Conservation (phyloP, 192 early-diverging fungal genomes). For the Diversispora epigaea region DNA sequence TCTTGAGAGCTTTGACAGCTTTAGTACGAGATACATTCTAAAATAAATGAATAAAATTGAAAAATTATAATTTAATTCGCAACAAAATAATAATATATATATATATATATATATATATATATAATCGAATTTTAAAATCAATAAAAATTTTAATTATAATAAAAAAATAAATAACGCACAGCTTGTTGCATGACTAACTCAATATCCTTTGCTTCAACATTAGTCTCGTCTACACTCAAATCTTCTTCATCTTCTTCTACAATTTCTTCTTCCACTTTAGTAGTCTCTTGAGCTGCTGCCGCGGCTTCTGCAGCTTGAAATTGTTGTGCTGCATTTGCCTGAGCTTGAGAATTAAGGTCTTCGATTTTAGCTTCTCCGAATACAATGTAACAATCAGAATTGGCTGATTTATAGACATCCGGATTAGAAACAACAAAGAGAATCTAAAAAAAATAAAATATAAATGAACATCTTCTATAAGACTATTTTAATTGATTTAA, state of each 20-base stretch:
- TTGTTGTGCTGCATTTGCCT: slow-evolving; percentile 62
- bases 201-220: slow-evolving; percentile 88
- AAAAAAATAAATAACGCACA: slow-evolving; percentile 18
- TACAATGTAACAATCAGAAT: slow-evolving; percentile 92
- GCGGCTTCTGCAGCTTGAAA: slow-evolving; percentile 43
- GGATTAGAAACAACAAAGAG: slow-evolving; percentile 87
- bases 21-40: slow-evolving; percentile 73
- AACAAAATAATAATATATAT: neutral
- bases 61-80: neutral
- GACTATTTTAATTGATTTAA: no score
- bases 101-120: neutral
- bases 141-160: neutral
- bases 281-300: slow-evolving; percentile 48
- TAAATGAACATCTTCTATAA: neutral
- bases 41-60: neutral
- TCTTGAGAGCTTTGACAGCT: slow-evolving; percentile 91
- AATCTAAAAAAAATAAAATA: slow-evolving; percentile 43
- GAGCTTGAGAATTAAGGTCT: slow-evolving; percentile 76
- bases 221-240: slow-evolving; percentile 76
- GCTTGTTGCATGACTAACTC: slow-evolving; percentile 94
- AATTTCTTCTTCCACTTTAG: slow-evolving; percentile 38
- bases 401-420: slow-evolving; percentile 89
- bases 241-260: slow-evolving; percentile 65
- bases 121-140: neutral
- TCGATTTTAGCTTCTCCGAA: slow-evolving; percentile 93